A percentile compares a stretch with the other conserved stretches of the same genome.
These are phyloP conservation scores for Kluyveromyces siamensis DNA, from an alignment of 805 yeast genomes.

Conservation along the genomic window DNA sequence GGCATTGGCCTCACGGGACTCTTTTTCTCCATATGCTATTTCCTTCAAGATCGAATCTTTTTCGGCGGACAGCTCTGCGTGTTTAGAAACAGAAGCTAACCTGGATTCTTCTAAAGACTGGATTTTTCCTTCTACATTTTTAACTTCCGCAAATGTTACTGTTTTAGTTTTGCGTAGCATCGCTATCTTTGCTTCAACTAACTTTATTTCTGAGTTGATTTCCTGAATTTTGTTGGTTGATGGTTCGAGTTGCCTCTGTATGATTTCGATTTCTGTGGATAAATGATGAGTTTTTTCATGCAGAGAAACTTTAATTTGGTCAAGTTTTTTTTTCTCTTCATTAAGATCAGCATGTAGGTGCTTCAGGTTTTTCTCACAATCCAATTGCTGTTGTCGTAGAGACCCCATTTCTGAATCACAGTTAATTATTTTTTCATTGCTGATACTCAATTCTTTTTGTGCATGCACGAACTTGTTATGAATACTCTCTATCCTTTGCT, in stretches of 20 bases:
- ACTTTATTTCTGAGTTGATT: slow-evolving; percentile 53
- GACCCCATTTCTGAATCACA: slow-evolving; percentile 39
- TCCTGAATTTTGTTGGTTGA: slow-evolving; percentile 64
- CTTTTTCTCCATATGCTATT: slow-evolving; percentile 47
- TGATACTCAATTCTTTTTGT: slow-evolving; percentile 42
- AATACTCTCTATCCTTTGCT: slow-evolving; percentile 68
- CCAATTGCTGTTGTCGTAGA: slow-evolving; percentile 36
- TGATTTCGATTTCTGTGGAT: slow-evolving; percentile 51
- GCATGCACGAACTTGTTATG: slow-evolving; percentile 50
- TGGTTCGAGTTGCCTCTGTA: slow-evolving; percentile 68
- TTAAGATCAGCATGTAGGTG: slow-evolving; percentile 38
- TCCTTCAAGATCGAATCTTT: slow-evolving; percentile 43
- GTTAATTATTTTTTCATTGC: slow-evolving; percentile 37
- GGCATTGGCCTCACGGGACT: slow-evolving; percentile 39
- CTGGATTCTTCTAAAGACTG: slow-evolving; percentile 39
- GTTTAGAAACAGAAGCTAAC: slow-evolving; percentile 38
- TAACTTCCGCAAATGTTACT: slow-evolving; percentile 37
- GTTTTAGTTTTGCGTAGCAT: slow-evolving; percentile 41
- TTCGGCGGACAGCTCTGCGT: slow-evolving; percentile 36
- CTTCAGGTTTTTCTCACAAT: slow-evolving; percentile 36
- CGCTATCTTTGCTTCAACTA: slow-evolving; percentile 58
- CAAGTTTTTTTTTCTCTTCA: slow-evolving; percentile 48
- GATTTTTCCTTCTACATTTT: slow-evolving; percentile 36
- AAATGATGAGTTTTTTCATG: slow-evolving; percentile 66
- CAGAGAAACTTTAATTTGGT: slow-evolving; percentile 53